Evolutionary conservation across 2,329 filamentous ascomycete genomes (phyloP).

Genomic region (Trichoderma sp.): DNA sequence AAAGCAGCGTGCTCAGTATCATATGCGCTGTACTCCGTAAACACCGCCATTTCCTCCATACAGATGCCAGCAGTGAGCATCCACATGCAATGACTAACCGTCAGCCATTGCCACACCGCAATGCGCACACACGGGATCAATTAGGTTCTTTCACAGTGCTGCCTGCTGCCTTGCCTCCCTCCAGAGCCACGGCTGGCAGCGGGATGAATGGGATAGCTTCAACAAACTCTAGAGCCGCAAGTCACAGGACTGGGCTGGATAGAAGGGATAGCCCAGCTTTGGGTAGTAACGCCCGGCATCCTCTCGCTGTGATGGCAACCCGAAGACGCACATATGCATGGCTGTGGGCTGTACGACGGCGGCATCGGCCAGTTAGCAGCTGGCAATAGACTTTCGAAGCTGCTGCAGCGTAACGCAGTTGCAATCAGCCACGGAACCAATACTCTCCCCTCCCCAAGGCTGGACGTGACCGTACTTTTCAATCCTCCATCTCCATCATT

Average conservation of each 20-base stretch:
- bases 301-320: neutral
- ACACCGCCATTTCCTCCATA: neutral
- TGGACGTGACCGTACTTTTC: neutral
- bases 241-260: neutral
- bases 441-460: neutral
- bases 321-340: neutral
- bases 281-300: neutral
- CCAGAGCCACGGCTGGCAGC: neutral
- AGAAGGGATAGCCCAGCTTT: neutral
- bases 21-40: neutral
- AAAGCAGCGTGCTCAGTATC: neutral
- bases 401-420: neutral
- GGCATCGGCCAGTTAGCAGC: neutral
- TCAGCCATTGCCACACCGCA: neutral
- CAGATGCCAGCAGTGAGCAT: neutral
- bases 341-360: slow-evolving; percentile 10
- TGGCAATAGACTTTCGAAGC: neutral
- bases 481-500: neutral
- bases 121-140: neutral
- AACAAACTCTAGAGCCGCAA: neutral
- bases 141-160: neutral
- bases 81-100: neutral
- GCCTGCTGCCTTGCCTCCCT: neutral
- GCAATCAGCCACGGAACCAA: neutral
- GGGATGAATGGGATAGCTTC: neutral